Evolutionary conservation across 768 basidiomycete genomes (phyloP).

Genomic region (Mycena alexandri): DNA sequence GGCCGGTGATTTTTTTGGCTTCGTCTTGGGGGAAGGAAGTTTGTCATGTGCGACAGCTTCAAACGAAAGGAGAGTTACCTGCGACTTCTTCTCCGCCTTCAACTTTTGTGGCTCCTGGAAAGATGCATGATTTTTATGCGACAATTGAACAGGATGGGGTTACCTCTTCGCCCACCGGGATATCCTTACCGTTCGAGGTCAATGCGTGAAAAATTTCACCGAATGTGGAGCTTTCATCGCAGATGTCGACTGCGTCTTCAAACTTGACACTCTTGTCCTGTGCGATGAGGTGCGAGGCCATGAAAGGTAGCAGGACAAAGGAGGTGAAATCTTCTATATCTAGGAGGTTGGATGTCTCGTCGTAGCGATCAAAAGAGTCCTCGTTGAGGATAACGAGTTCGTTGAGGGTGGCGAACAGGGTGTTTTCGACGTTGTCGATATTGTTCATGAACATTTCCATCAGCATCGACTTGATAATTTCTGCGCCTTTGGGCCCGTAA

Average conservation of each 20-base stretch:
- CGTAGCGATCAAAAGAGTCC: not conserved
- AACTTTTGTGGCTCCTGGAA: too few species aligned
- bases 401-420: not conserved
- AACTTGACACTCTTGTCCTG: not conserved
- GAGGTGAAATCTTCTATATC: constrained; percentile 4
- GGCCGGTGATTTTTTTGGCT: too few species aligned
- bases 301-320: constrained; percentile 2
- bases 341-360: not conserved
- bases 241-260: not conserved
- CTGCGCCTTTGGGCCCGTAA: constrained; percentile 10
- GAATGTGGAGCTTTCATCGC: not conserved
- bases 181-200: too few species aligned
- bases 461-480: constrained; percentile 8
- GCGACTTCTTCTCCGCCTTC: too few species aligned
- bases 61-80: too few species aligned
- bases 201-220: too few species aligned
- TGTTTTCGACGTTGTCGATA: not conserved
- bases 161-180: too few species aligned
- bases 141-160: too few species aligned
- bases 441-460: not conserved
- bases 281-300: not conserved
- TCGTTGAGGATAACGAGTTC: not conserved
- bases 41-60: too few species aligned
- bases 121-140: too few species aligned
- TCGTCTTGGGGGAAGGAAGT: too few species aligned